These are phyloP conservation scores for Eucalyptus curtisii DNA, from an alignment of 345 rosid species.

Conservation along the genomic window DNA sequence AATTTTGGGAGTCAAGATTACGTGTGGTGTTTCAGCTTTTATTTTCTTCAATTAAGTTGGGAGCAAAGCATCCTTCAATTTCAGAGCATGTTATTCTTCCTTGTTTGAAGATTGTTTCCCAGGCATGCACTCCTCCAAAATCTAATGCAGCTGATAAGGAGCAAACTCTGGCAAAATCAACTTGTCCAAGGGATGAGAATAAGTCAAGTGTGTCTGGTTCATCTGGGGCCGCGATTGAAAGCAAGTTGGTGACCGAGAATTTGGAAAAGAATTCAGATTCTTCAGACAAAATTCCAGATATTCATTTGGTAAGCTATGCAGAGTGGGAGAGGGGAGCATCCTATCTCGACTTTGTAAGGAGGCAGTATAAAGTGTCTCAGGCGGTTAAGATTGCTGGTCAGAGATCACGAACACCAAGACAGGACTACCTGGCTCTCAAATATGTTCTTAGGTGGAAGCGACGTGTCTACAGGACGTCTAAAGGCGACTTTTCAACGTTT, in stretches of 20 bases:
- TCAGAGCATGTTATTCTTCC: slow-evolving; percentile 98
- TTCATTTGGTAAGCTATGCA: slow-evolving; percentile 79
- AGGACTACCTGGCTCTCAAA: slow-evolving; percentile 82
- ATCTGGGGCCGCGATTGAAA: slow-evolving; percentile 17
- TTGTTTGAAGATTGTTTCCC: slow-evolving; percentile 85
- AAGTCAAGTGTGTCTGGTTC: slow-evolving; percentile 24
- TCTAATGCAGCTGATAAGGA: slow-evolving; percentile 83
- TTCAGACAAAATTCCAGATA: slow-evolving; percentile 60
- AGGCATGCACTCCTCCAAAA: slow-evolving; percentile 98
- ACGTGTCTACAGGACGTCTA: slow-evolving; percentile 37
- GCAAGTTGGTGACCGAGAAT: slow-evolving; percentile 35
- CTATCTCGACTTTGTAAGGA: slow-evolving; percentile 95
- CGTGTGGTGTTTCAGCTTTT: slow-evolving; percentile 90
- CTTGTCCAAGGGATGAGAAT: slow-evolving; percentile 57
- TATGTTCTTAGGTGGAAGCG: slow-evolving; percentile 91
- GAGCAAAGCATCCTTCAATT: slow-evolving; percentile 97
- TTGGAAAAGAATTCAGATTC: slow-evolving; percentile 52
- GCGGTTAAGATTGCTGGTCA: slow-evolving; percentile 50
- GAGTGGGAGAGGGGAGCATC: slow-evolving; percentile 99
- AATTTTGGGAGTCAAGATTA: slow-evolving; percentile 94
- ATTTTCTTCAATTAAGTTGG: slow-evolving; percentile 91
- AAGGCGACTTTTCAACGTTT: slow-evolving; percentile 58
- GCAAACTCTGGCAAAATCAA: slow-evolving; percentile 36
- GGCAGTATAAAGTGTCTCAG: slow-evolving; percentile 90
- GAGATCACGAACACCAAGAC: slow-evolving; percentile 64